Base-by-base conservation (phyloP, 805 yeast genomes). In the Candida berthetii region DNA sequence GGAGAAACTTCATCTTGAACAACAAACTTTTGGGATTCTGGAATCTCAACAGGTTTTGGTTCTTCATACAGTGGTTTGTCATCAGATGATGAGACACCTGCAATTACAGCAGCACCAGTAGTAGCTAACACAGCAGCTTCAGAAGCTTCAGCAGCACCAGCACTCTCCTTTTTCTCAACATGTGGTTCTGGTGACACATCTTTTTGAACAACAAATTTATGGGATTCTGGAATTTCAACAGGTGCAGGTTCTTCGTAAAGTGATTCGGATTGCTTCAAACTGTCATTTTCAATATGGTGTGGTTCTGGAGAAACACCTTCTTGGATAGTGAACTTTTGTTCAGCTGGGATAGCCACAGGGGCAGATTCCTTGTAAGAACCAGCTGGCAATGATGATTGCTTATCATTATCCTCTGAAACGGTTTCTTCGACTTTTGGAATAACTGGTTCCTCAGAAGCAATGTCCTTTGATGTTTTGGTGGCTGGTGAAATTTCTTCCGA, bases 281-380 rank as follows among this genome's bases (percentile, higher is more conserved):
- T 27, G n/a, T 11, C 8, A 11, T 13, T 10, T 27, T 27, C 29
- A 27, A 22, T 22, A 29, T 5, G 8, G 24, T 22, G 42, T n/a
- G 47, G 20, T 22, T 20, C 35, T 8, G 42, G 36, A 6, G 48
- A 37, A n/a, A 45, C 42, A 41, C 31, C 40, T 10, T 44, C 42
- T 18, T 35, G 45, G 15, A 45, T 48, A 28, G 40, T 16, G 31
- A 48, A 49, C 40, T 50, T 49, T 29, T 52, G 54, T 2, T 44
- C 42, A 16, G 22, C 47, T 39, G 55, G 57, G n/a, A 50, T 46
- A 29, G 42, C 53, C 22, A 49, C 49, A 17, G 50, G 42, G 18
- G 35, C 38, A 7, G 48, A 45, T 33, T 47, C 52, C 4, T 35
- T 25, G 35, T 49, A 48, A 10, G 29, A n/a, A n/a, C n/a, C n/a